phyloP scores from a whole-genome alignment of 192 early-diverging fungal species.

The Coemansia sp. region DNA sequence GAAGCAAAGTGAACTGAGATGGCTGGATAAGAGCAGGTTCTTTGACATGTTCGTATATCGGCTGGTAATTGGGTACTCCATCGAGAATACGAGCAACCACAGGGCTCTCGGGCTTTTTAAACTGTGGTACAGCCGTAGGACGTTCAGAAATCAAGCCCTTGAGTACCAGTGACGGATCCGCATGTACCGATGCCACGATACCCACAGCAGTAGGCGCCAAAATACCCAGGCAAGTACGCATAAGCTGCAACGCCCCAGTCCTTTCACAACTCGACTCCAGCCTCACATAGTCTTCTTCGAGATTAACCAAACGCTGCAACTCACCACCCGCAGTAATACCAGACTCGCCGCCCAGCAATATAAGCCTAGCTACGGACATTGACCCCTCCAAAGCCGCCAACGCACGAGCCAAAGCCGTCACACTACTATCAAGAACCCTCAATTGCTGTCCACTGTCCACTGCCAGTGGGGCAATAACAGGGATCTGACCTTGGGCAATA shows the following conservation, averaged over 20 bases:
- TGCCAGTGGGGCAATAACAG: constrained; percentile 58
- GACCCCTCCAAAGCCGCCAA: constrained; percentile 63
- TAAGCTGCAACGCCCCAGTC: constrained; percentile 60
- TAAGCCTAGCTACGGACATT: constrained; percentile 73
- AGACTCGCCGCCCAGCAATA: constrained; percentile 51
- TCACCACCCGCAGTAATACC: constrained; percentile 50
- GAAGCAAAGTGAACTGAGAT: constrained; percentile 70
- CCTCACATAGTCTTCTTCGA: constrained; percentile 73
- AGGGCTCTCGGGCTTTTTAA: not conserved
- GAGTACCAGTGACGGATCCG: constrained; percentile 49
- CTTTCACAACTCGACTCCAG: constrained; percentile 23
- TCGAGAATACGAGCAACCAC: not conserved
- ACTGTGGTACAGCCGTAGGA: constrained; percentile 1
- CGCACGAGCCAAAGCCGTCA: constrained; percentile 60
- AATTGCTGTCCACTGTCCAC: constrained; percentile 56
- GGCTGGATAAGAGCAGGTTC: constrained; percentile 12
- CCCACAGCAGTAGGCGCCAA: constrained; percentile 76
- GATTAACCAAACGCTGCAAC: constrained; percentile 77
- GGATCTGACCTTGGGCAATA: constrained; percentile 68
- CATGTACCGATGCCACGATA: constrained; percentile 68
- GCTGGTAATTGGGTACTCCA: no score
- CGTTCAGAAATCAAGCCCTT: constrained; percentile 57
- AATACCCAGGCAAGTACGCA: constrained; percentile 64
- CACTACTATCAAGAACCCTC: constrained; percentile 38
- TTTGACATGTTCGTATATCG: not conserved